Base-by-base conservation (phyloP, 306 rosid genomes). In the Fagus crenata region DNA sequence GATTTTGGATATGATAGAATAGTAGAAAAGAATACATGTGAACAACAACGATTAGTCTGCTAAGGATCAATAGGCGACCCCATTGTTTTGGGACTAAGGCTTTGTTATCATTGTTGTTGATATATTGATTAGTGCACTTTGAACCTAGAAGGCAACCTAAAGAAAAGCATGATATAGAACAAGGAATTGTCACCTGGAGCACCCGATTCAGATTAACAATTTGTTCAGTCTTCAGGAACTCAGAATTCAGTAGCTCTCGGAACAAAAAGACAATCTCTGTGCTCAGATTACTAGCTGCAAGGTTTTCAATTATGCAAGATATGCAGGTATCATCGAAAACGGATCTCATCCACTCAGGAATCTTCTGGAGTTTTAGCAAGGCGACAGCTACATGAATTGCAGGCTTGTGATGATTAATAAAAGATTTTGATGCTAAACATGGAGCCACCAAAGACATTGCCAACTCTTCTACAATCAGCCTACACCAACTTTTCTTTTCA, bases 391-490 rank as follows among this genome's bases (percentile, higher is more conserved):
- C 77, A 79, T 83, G 73, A 72, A 90, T 69, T 73, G 89, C 89
- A 71, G 98, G 91, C 74, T 81, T 87, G 82, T 86, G 88, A 67
- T 83, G 78, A 49, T 71, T 75, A 63, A 75, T 72, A 77, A 82
- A 81, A 65, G 94, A 82, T 61, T 83, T 89, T 74, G 94, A 87
- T 53, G 89, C 82, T 59, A 92, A 69, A 76, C 87, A 83, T 4
- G 96, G 93, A 86, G 86, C 82, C 39, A 91, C 92, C 70, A 95
- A 73, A 61, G 91, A 90, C 72, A 85, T 78, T 67, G 91, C 82
- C 80, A 91, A 85, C 84, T 92, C 98, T 85, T 92, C 98, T 54
- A 88, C 85, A 55, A 95, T 89, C 84, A 95, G 75, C 86, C 96
- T 87, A 76, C 86, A 83, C 97, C 97, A 95, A 58, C 81, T 82